Evolutionary conservation across 805 yeast species (phyloP).

Genomic region (Wickerhamomyces pijperi): DNA sequence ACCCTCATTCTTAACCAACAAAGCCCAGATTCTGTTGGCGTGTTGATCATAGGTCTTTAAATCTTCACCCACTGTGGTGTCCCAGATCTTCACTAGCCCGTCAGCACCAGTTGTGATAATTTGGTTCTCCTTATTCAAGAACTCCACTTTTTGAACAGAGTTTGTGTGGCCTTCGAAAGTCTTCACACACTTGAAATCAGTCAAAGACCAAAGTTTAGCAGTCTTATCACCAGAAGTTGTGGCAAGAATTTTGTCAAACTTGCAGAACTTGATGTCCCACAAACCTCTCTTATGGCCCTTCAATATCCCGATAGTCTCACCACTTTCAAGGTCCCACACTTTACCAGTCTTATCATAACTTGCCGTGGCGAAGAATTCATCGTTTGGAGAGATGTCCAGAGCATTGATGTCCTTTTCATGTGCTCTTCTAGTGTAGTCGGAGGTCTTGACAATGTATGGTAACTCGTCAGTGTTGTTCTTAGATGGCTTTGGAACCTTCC

Average conservation of each 20-base stretch:
- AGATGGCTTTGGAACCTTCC: slow-evolving; percentile 68
- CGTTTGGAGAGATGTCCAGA: slow-evolving; percentile 83
- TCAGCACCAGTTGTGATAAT: slow-evolving; percentile 79
- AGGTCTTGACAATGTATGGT: slow-evolving; percentile 34
- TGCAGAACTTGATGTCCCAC: slow-evolving; percentile 83
- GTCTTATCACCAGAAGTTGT: slow-evolving; percentile 94
- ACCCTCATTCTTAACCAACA: slow-evolving; percentile 58
- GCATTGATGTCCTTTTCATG: slow-evolving; percentile 95
- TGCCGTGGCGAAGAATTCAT: slow-evolving; percentile 81
- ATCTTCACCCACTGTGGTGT: slow-evolving; percentile 63
- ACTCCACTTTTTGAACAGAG: slow-evolving; percentile 75
- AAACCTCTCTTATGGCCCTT: slow-evolving; percentile 91
- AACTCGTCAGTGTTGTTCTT: slow-evolving; percentile 26
- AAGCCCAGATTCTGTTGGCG: slow-evolving; percentile 89
- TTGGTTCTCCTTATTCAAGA: slow-evolving; percentile 57
- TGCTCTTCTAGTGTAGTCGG: slow-evolving; percentile 87
- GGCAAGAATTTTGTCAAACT: slow-evolving; percentile 61
- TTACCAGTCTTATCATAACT: slow-evolving; percentile 89
- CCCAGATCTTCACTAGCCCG: slow-evolving; percentile 91
- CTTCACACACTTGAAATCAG: slow-evolving; percentile 60
- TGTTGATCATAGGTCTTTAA: slow-evolving; percentile 85
- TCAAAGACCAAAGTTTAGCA: slow-evolving; percentile 77
- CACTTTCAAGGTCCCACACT: slow-evolving; percentile 77
- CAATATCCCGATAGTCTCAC: slow-evolving; percentile 77
- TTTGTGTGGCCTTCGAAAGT: slow-evolving; percentile 94